Evolutionary conservation across 768 basidiomycete species (phyloP).

Genomic region (Boletus rex-veris): DNA sequence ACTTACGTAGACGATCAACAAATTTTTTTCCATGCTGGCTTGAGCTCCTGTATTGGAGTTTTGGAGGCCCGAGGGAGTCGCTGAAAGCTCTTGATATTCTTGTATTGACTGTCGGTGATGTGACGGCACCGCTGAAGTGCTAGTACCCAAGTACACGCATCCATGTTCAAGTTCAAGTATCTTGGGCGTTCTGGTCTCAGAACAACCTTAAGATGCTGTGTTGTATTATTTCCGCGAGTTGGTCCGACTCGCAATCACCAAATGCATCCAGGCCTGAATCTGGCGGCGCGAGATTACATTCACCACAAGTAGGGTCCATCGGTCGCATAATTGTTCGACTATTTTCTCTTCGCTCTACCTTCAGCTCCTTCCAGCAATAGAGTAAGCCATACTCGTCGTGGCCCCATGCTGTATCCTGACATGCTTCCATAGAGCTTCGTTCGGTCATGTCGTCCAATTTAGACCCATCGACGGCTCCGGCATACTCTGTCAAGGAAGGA

Average conservation of each 20-base stretch:
- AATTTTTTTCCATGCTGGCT: not conserved
- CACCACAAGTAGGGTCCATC: not conserved
- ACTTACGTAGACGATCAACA: conserved; percentile 13
- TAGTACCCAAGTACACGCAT: no score
- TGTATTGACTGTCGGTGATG: no score
- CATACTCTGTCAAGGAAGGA: conserved; percentile 42
- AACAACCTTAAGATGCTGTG: not conserved
- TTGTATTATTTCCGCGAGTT: not conserved
- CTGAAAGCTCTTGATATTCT: no score
- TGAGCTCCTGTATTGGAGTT: no score
- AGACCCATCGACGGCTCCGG: conserved; percentile 28
- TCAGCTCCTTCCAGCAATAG: not conserved
- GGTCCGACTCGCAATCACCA: conserved; percentile 5
- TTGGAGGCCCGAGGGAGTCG: no score
- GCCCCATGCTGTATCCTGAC: conserved; percentile 4
- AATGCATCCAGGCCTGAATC: conserved; percentile 4
- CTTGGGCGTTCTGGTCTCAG: not conserved
- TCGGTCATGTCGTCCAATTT: conserved; percentile 22
- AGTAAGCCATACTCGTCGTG: conserved; percentile 1
- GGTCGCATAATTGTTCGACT: conserved; percentile 1
- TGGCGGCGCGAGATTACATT: not conserved
- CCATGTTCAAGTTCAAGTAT: no score
- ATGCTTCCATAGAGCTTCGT: not conserved
- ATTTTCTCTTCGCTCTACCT: not conserved
- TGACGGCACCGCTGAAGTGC: no score